Evolutionary conservation across 176 grass and related monocot genomes (phyloP).

Genomic region (Zoysia japonica): DNA sequence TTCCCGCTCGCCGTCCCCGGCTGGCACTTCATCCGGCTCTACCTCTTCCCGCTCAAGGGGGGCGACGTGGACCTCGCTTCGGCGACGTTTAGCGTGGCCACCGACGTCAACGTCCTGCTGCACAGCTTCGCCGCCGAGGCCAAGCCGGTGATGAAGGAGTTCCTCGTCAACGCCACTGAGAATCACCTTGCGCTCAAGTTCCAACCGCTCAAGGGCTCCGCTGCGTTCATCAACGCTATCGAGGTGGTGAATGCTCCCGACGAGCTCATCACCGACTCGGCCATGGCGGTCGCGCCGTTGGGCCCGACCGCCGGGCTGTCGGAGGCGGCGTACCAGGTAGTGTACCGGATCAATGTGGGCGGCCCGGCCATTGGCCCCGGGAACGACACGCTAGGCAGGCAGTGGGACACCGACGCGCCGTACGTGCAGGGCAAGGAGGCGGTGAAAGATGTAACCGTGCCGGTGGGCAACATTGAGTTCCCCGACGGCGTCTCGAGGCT

Average conservation of each 20-base stretch:
- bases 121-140: slow-evolving; percentile 71
- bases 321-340: slow-evolving; percentile 53
- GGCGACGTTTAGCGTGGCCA: slow-evolving; percentile 62
- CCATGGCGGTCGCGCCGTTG: slow-evolving; percentile 50
- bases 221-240: slow-evolving; percentile 86
- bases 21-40: slow-evolving; percentile 81
- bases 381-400: slow-evolving; percentile 81
- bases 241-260: slow-evolving; percentile 88
- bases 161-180: slow-evolving; percentile 68
- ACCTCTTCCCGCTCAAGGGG: slow-evolving; percentile 73
- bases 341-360: slow-evolving; percentile 85
- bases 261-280: slow-evolving; percentile 58
- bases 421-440: slow-evolving; percentile 56
- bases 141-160: slow-evolving; percentile 70
- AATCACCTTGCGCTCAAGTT: slow-evolving; percentile 60
- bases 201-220: slow-evolving; percentile 53
- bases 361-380: slow-evolving; percentile 57
- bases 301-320: slow-evolving; percentile 50
- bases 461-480: slow-evolving; percentile 51
- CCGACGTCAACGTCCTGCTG: slow-evolving; percentile 70
- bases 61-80: slow-evolving; percentile 55
- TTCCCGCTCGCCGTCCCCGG: slow-evolving; percentile 64
- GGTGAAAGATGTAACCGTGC: slow-evolving; percentile 48
- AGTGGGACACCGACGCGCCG: slow-evolving; percentile 52
- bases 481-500: slow-evolving; percentile 67